phyloP scores from a whole-genome alignment of 2,329 filamentous ascomycete genomes.

The Epichloe glyceriae region DNA sequence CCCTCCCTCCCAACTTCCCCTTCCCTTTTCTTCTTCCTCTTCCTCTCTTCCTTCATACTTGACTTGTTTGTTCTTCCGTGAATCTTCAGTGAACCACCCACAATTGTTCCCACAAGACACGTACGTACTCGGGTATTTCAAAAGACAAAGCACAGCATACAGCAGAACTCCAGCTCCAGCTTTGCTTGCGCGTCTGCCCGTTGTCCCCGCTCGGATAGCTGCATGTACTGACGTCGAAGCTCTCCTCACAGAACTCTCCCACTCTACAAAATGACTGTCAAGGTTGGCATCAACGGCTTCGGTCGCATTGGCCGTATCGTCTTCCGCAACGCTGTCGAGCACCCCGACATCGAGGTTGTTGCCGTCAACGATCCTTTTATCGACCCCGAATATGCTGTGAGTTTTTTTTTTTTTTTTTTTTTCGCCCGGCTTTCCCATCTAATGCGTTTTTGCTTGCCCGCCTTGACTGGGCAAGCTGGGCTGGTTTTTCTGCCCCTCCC shows the following conservation, averaged over 20 bases:
- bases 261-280: slow-evolving; percentile 33
- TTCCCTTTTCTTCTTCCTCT: neutral
- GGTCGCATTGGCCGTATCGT: slow-evolving; percentile 98
- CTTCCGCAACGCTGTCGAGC: slow-evolving; percentile 94
- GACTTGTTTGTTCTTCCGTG: neutral
- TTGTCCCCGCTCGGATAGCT: neutral
- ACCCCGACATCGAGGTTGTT: slow-evolving; percentile 79
- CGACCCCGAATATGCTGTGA: slow-evolving; percentile 91
- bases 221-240: slow-evolving; percentile 2
- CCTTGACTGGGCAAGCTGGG: neutral
- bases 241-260: slow-evolving; percentile 1
- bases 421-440: neutral
- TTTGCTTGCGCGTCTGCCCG: neutral
- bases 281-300: slow-evolving; percentile 99
- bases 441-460: neutral
- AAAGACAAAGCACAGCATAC: neutral
- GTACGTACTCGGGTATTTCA: slow-evolving; percentile 2
- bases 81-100: slow-evolving; percentile 1
- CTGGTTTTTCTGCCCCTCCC: slow-evolving; percentile 4
- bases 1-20: neutral
- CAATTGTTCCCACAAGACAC: slow-evolving; percentile 2
- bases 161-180: neutral
- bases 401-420: slow-evolving; percentile 31
- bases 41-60: neutral
- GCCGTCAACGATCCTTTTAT: slow-evolving; percentile 99